phyloP scores from a whole-genome alignment of 768 basidiomycete genomes.

The Fibroporia radiculosa region DNA sequence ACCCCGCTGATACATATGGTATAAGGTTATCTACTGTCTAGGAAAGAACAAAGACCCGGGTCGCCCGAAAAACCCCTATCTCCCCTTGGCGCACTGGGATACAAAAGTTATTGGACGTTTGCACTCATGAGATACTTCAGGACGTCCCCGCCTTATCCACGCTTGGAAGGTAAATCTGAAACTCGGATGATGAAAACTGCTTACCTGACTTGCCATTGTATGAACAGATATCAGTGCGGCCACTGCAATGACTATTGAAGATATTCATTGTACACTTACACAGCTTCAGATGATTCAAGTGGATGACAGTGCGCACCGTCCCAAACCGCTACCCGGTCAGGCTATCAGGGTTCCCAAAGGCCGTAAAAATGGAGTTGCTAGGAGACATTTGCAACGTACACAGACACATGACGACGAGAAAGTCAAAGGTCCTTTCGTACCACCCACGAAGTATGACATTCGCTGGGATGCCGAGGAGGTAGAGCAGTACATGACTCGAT shows the following conservation, averaged over 20 bases:
- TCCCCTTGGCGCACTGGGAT: slow-evolving; percentile 86
- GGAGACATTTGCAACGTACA: slow-evolving; percentile 52
- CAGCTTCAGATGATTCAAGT: slow-evolving; percentile 70
- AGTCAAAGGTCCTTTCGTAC: slow-evolving; percentile 46
- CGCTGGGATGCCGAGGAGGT: slow-evolving; percentile 65
- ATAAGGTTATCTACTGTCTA: slow-evolving; percentile 91
- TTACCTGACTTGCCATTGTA: slow-evolving; percentile 9
- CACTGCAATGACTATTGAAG: slow-evolving; percentile 89
- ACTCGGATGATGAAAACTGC: not conserved
- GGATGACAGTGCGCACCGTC: slow-evolving; percentile 38
- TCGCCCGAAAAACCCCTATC: slow-evolving; percentile 97
- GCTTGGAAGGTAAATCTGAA: slow-evolving; percentile 61
- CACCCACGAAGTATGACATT: slow-evolving; percentile 68
- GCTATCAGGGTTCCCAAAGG: slow-evolving; percentile 69
- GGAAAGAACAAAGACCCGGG: slow-evolving; percentile 84
- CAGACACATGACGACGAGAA: slow-evolving; percentile 42
- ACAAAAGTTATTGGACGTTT: slow-evolving; percentile 91
- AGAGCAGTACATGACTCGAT: slow-evolving; percentile 52
- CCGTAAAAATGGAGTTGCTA: slow-evolving; percentile 54
- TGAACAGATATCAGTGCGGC: slow-evolving; percentile 68
- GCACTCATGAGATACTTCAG: slow-evolving; percentile 75
- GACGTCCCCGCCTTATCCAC: slow-evolving; percentile 49
- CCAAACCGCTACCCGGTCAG: slow-evolving; percentile 68
- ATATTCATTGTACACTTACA: slow-evolving; percentile 66
- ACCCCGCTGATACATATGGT: slow-evolving; percentile 4